These are phyloP conservation scores for Aureobasidium melanogenum DNA, from an alignment of 2,329 filamentous ascomycete genomes.

Conservation along the genomic window DNA sequence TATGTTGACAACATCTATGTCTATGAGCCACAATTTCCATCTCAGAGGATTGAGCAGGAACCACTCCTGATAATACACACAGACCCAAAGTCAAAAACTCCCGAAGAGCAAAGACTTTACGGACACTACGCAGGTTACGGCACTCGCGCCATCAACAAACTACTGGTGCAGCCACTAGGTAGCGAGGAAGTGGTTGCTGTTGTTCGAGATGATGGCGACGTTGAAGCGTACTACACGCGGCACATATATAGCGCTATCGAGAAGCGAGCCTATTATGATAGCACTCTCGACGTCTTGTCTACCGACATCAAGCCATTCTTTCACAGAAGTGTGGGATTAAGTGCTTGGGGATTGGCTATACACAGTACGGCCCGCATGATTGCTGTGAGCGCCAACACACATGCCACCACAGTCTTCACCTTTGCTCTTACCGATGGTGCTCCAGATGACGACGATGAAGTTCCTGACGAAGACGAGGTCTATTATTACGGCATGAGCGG, in stretches of 20 bases:
- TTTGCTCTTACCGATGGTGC: constrained; percentile 42
- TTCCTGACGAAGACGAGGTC: not conserved
- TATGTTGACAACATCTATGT: constrained; percentile 31
- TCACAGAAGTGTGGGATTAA: constrained; percentile 62
- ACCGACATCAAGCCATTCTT: constrained; percentile 51
- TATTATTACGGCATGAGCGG: not conserved
- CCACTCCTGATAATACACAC: constrained; percentile 32
- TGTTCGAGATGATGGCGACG: constrained; percentile 49
- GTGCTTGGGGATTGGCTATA: constrained; percentile 83
- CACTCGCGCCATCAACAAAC: constrained; percentile 32
- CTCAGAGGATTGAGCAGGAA: constrained; percentile 28
- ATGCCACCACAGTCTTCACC: constrained; percentile 49
- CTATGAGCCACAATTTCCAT: constrained; percentile 35
- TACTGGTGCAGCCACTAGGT: constrained; percentile 37
- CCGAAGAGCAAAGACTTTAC: not conserved
- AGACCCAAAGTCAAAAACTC: constrained; percentile 22
- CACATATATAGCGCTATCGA: constrained; percentile 27
- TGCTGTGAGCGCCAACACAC: constrained; percentile 72
- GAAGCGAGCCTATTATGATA: constrained; percentile 23
- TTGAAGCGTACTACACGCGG: constrained; percentile 33
- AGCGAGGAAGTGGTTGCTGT: constrained; percentile 41
- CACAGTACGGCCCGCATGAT: constrained; percentile 76
- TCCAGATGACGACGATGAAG: constrained; percentile 11
- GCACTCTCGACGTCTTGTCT: constrained; percentile 30
- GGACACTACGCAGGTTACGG: not conserved